Evolutionary conservation across 2,329 filamentous ascomycete species (phyloP), one percentile per base, ranked within the genome.

Genomic region (Pezicula carpinea): DNA sequence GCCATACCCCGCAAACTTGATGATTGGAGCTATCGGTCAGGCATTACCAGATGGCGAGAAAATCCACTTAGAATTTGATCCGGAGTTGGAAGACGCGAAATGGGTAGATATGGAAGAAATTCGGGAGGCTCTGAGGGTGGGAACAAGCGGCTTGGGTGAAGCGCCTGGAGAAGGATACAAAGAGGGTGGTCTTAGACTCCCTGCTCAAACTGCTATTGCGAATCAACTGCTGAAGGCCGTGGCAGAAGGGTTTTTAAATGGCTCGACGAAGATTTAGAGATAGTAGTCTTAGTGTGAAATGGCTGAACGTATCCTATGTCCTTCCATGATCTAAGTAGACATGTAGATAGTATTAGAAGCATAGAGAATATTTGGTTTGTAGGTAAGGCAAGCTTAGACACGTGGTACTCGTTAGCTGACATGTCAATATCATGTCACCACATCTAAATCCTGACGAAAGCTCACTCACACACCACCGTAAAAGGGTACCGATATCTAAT

Each of bases 51-150:
- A 76, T 6, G 89, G 89, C 21, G 93, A 99, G 74, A 77, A 69
- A 26, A 90, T 99, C 43, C 79, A 83, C 59, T 70, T 99, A 3
- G 83, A 87, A 13, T 87, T 97, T 65, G 93, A 99, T 64, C 88
- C 89, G 0, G 93, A 99, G 71, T 67, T 99, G 52, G 89, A 96
- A 63, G 80, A 87, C 66, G 93, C 93, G 3, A 85, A 82, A 65
- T 99, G 93, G 93, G 92, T 92, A 59, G 69, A 78, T 1, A 70
- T 95, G 29, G 89, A 89, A 1, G 90, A 96, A 67, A 81, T 96
- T 2, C 74, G 82, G 59, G 79, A 85, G 60, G 92, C 89, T 1
- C 67, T 97, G 62, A 68, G 69, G 47, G 71, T 78, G 7, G 86
- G 87, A 0, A 81, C 81, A 1, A 85, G 81, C 64, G 76, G 76